These are phyloP conservation scores for Fomitopsis betulina DNA, from an alignment of 1,284 basidiomycete species.

Conservation along the genomic window DNA sequence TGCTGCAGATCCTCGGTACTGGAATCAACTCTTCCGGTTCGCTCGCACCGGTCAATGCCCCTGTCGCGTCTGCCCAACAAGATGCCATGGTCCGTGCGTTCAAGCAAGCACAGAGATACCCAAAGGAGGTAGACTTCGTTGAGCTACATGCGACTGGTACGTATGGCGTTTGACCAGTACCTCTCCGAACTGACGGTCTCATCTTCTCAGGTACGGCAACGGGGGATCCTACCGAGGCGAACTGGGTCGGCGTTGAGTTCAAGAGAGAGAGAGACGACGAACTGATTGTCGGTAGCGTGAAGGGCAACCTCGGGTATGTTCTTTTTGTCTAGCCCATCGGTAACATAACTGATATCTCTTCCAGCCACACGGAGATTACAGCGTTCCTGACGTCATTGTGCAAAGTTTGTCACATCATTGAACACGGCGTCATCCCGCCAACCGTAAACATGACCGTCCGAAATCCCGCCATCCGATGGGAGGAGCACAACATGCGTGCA, in stretches of 20 bases:
- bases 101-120: slow-evolving; percentile 22
- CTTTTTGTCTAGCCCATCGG: slow-evolving; percentile 23
- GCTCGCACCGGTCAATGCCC: slow-evolving; percentile 32
- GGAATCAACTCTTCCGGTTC: slow-evolving; percentile 35
- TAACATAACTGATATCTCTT: slow-evolving; percentile 29
- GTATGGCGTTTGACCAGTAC: not conserved
- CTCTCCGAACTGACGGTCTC: too few species aligned
- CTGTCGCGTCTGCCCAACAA: slow-evolving; percentile 32
- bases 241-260: slow-evolving; percentile 39
- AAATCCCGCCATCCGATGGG: slow-evolving; percentile 39
- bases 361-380: slow-evolving; percentile 40
- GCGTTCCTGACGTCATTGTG: slow-evolving; percentile 40
- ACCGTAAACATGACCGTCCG: slow-evolving; percentile 31
- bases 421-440: slow-evolving; percentile 33
- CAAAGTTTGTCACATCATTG: slow-evolving; percentile 37
- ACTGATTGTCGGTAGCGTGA: slow-evolving; percentile 39
- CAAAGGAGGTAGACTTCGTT: slow-evolving; percentile 41
- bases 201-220: slow-evolving; percentile 31
- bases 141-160: slow-evolving; percentile 46
- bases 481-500: slow-evolving; percentile 24
- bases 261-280: slow-evolving; percentile 24
- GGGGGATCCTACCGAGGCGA: slow-evolving; percentile 47
- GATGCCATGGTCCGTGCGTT: slow-evolving; percentile 32
- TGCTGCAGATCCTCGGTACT: slow-evolving; percentile 35
- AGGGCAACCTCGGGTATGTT: slow-evolving; percentile 43